Evolutionary conservation across 2,329 filamentous ascomycete species (phyloP).

Genomic region (Colletotrichum sp.): DNA sequence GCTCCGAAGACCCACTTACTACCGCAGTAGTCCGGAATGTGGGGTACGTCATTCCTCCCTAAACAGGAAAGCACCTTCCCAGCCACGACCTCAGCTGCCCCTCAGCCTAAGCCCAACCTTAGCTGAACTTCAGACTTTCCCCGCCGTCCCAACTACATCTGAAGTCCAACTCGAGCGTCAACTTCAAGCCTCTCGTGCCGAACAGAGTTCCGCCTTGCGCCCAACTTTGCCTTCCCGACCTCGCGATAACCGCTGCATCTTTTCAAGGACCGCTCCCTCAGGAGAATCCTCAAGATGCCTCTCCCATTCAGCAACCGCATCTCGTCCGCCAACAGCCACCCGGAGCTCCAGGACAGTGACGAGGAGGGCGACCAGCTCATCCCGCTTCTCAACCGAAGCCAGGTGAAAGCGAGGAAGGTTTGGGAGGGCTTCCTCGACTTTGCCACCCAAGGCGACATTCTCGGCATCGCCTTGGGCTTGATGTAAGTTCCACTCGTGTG

Average conservation of each 20-base stretch:
- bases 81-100: not conserved
- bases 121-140: not conserved
- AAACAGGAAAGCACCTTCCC: constrained; percentile 8
- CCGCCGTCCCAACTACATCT: not conserved
- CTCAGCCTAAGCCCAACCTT: not conserved
- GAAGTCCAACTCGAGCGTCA: not conserved
- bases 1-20: not conserved
- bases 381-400: constrained; percentile 39
- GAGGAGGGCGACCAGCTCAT: constrained; percentile 49
- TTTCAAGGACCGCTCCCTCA: not conserved
- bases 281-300: not conserved
- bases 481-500: constrained; percentile 58
- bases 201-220: not conserved
- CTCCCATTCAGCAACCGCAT: constrained; percentile 4
- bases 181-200: not conserved
- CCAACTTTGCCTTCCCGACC: not conserved
- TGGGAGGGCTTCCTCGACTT: constrained; percentile 74
- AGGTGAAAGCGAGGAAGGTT: constrained; percentile 52
- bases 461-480: constrained; percentile 77
- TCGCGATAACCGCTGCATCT: not conserved
- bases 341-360: constrained; percentile 26
- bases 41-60: constrained; percentile 16
- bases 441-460: constrained; percentile 75
- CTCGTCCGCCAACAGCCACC: constrained; percentile 26
- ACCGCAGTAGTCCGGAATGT: not conserved